Conservation (phyloP, 1,284 basidiomycete genomes). For the Rhodotorula sp. region DNA sequence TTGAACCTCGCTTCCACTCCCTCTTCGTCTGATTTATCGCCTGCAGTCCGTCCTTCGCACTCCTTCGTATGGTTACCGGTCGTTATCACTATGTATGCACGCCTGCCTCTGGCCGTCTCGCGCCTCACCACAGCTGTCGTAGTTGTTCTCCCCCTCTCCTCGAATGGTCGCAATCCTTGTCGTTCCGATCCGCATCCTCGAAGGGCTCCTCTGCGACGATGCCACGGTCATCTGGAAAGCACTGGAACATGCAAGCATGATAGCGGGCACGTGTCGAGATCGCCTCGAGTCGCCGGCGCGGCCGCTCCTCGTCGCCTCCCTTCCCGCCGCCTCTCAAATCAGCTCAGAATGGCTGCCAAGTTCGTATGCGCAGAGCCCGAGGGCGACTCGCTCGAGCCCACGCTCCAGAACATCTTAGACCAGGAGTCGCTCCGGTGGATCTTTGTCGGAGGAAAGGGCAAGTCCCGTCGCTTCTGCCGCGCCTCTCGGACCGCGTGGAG, state of each 20-base stretch:
- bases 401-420: conserved; percentile 44
- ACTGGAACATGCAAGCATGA: too few species aligned
- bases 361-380: conserved; percentile 40
- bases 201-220: too few species aligned
- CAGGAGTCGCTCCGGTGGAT: conserved; percentile 46
- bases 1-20: background rate
- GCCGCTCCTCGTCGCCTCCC: too few species aligned
- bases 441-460: conserved; percentile 46
- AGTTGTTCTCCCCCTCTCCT: background rate
- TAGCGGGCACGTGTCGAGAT: too few species aligned
- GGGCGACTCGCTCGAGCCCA: conserved; percentile 31
- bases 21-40: too few species aligned
- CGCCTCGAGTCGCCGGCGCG: too few species aligned
- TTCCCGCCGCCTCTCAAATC: too few species aligned
- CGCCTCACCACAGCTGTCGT: background rate
- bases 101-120: background rate
- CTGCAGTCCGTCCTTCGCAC: background rate
- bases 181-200: background rate
- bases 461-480: background rate
- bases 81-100: background rate
- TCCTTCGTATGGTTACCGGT: too few species aligned
- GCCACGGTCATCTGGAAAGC: too few species aligned
- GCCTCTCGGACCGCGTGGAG: background rate
- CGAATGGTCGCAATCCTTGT: background rate
- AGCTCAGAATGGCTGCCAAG: conserved; percentile 12